Percentiles rank a stretch among this genome's conserved stretches.
Conservation (phyloP, 1,139 yeast species). For the Torulaspora pretoriensis region DNA sequence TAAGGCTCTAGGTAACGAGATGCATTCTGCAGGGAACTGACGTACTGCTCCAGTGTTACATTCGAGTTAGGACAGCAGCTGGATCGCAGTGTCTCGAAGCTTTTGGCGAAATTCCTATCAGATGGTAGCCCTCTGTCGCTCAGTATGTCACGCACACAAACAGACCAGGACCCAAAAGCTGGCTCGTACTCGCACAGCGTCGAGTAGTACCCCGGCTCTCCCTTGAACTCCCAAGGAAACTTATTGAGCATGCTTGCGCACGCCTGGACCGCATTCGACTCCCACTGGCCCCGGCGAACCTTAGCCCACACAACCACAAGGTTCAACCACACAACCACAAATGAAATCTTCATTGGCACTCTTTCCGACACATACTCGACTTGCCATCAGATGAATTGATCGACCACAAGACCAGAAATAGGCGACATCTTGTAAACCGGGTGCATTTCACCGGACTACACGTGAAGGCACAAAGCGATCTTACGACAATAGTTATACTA, state of each 20-base stretch:
- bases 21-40: conserved; percentile 18
- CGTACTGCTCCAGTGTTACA: conserved; percentile 14
- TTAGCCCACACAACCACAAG: conserved; percentile 24
- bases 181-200: conserved; percentile 23
- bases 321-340: conserved; percentile 18
- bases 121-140: conserved; percentile 7
- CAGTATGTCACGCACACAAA: conserved; percentile 21
- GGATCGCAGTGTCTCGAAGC: conserved; percentile 12
- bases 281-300: conserved; percentile 8
- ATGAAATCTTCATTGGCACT: background rate
- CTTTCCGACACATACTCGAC: background rate
- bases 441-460: background rate
- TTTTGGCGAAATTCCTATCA: conserved; percentile 13
- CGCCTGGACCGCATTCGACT: conserved; percentile 9
- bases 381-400: background rate
- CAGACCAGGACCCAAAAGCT: conserved; percentile 24
- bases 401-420: background rate
- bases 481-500: conserved; percentile 24
- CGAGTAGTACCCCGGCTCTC: conserved; percentile 5
- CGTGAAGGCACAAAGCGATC: conserved; percentile 1
- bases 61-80: conserved; percentile 12
- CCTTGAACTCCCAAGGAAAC: conserved; percentile 10
- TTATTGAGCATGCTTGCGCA: conserved; percentile 10
- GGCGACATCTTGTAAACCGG: background rate
- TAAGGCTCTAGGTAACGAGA: conserved; percentile 8